Evolutionary conservation across 2,329 filamentous ascomycete genomes (phyloP).

Genomic region (Colletotrichum gigasporum): DNA sequence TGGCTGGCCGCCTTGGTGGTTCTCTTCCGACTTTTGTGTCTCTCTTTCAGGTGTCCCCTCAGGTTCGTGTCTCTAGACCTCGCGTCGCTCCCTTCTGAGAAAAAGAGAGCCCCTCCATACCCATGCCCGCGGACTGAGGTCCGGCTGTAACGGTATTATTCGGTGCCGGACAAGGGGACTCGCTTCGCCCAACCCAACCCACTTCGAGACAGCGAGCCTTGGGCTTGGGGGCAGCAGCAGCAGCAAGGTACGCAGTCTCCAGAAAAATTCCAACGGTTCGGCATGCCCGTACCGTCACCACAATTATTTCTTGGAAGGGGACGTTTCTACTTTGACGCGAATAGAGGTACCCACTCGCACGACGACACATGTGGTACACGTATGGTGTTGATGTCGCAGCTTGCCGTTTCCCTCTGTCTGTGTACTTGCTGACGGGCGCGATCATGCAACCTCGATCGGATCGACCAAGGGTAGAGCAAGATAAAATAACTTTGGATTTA

Average conservation of each 20-base stretch:
- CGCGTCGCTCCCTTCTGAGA: too few species aligned
- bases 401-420: too few species aligned
- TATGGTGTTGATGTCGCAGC: too few species aligned
- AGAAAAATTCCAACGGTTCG: neutral
- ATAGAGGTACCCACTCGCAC: neutral
- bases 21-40: neutral
- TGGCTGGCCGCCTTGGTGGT: neutral
- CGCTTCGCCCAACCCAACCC: too few species aligned
- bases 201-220: neutral
- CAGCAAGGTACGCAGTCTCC: neutral
- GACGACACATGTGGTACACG: neutral
- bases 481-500: too few species aligned
- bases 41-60: neutral
- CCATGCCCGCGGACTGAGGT: conserved; percentile 4
- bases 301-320: neutral
- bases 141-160: conserved; percentile 4
- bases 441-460: neutral
- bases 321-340: neutral
- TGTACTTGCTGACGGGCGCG: neutral
- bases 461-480: too few species aligned
- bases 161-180: neutral
- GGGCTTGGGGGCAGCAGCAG: too few species aligned
- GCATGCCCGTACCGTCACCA: neutral
- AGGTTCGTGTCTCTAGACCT: too few species aligned
- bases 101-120: neutral